Base-by-base conservation (phyloP, 306 rosid genomes). In the Canavalia ensiformis region DNA sequence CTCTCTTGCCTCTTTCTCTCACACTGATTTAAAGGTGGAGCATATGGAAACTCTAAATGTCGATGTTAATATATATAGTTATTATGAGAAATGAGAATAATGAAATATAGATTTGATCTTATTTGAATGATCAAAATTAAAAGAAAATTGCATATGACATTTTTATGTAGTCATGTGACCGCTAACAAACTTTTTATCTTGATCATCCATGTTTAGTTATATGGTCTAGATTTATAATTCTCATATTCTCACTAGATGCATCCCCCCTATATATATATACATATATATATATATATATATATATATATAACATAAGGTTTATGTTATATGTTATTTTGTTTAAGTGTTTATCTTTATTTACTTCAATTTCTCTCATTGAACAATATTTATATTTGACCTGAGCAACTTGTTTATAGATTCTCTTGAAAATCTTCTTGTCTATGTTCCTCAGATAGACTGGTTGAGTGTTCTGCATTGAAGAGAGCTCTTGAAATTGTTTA, bases 401-500 rank as follows among this genome's bases (percentile, higher is more conserved):
- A 33, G 65, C 64, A 69, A 63, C 8, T 51, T 81, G 52, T 46
- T 47, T 79, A 44, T 68, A 29, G 35, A 44, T 64, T 81, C 88
- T 79, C 68, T 70, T 41, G 72, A 83, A 75, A 79, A 35, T 4
- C 41, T 72, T 71, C 49, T 2, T 64, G 57, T 57, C 51, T 45
- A 54, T 83, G 86, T 71, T 74, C 66, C 56, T 73, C 97, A 95
- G 99, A 90, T 80, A 90, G 97, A 87, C 78, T 95, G 94, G 97
- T 95, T 62, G 99, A 95, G 51, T 95, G 97, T 68, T 88, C 91
- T 72, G 92, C 97, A 50, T 87, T 95, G 91, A 95, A 95, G 91
- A 90, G 99, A 85, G 94, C 97, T 84, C 87, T 95, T 63, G 99
- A 95, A 91, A 75, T 95, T 87, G 97, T 92, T 82, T 95, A 95